Base-by-base conservation (phyloP, 352 stramenopile genomes). In the Pythium sukuiense region DNA sequence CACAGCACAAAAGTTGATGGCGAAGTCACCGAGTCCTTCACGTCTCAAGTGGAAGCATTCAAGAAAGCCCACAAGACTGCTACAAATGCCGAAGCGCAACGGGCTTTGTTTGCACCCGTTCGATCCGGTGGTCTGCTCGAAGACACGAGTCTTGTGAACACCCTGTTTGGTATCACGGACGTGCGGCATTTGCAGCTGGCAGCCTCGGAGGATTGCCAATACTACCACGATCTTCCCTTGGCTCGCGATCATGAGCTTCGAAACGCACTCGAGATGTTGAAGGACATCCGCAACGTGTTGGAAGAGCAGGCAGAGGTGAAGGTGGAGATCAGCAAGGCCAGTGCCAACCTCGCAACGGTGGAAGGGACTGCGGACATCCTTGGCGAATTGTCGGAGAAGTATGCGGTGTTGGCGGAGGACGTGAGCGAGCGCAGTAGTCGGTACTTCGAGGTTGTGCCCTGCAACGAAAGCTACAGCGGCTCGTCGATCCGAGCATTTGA, bases 371-470 rank as follows among this genome's bases (percentile, higher is more conserved):
- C 63, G 0, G 68, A 74, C n/a, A 26, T 13, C 14, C 74, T 87
- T 16, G 64, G 70, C 9, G 65, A 83, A 2, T 69, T 89, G 0
- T 79, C 81, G 7, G 73, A 76, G 1, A 64, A 76, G 33, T 74
- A 88, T 48, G 70, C 69, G 16, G 63, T 65, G 1, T 63, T 87
- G 24, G 89, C 73, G 0, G 83, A 92, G 58, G 72, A 75, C 9
- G 73, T 92, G 60, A 89, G 81, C 53, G 81, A 90, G 46, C 74
- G 71, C 41, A 88, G 77, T 55, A 89, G 80, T 46, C 80, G 81
- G 26, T 92, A 92, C 62, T 92, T 87, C 64, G 83, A 92, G 61
- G 66, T 90, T 12, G 88, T 92, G 73, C 83, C 83, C 16, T 83
- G 76, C 26, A 79, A 87, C 67, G 83, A 92, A 67, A 75, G 87